Evolutionary conservation across 2,329 filamentous ascomycete species (phyloP).

Genomic region (Paraphaeosphaeria minitans): DNA sequence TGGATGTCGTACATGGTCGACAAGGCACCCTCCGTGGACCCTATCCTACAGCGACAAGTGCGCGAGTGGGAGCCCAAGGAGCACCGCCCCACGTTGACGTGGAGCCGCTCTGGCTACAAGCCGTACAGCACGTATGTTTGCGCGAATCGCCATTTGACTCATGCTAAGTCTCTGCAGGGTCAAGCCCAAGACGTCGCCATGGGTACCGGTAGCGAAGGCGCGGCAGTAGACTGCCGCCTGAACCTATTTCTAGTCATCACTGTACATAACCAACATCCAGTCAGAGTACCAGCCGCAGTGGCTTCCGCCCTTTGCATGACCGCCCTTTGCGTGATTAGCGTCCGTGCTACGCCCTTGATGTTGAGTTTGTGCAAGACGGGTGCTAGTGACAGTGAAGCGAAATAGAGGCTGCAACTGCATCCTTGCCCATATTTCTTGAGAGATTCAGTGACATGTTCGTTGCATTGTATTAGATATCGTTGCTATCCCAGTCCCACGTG

Average conservation of each 20-base stretch:
- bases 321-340: conserved; percentile 1
- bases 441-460: background rate
- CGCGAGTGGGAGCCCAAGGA: conserved; percentile 77
- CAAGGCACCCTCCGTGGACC: conserved; percentile 79
- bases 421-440: background rate
- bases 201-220: conserved; percentile 54
- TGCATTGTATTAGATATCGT: background rate
- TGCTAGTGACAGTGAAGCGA: background rate
- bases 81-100: conserved; percentile 76
- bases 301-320: conserved; percentile 1
- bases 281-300: background rate
- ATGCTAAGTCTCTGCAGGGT: conserved; percentile 41
- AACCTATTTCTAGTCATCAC: conserved; percentile 20
- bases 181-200: conserved; percentile 57
- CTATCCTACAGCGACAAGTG: conserved; percentile 68
- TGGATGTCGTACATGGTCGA: conserved; percentile 97
- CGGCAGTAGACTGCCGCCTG: conserved; percentile 35
- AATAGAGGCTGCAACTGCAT: background rate
- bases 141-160: background rate
- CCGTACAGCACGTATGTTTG: conserved; percentile 88
- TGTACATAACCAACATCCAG: conserved; percentile 30
- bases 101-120: conserved; percentile 80
- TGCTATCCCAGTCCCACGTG: background rate
- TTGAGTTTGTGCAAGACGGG: background rate
- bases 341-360: background rate